Evolutionary conservation across 2,329 filamentous ascomycete species (phyloP).

Genomic region (Aschersonia sp.): DNA sequence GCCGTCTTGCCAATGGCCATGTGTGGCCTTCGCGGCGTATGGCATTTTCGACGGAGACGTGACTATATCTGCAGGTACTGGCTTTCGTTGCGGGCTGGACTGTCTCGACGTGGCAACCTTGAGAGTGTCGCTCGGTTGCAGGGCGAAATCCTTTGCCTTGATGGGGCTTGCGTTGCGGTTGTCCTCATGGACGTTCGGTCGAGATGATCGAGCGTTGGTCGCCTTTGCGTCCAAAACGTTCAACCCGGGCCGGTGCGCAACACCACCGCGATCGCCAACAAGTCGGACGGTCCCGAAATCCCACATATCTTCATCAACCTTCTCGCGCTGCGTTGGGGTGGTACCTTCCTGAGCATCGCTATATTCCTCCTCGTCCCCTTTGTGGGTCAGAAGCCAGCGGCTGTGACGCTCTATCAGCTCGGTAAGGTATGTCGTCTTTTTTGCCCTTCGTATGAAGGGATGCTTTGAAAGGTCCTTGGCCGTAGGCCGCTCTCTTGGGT

Average conservation of each 20-base stretch:
- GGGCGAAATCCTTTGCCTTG: conserved; percentile 32
- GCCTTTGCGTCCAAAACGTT: conserved; percentile 67
- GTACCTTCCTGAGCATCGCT: conserved; percentile 41
- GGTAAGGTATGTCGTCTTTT: conserved; percentile 91
- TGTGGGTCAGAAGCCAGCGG: conserved; percentile 73
- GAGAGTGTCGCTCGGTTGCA: conserved; percentile 37
- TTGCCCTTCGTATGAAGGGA: conserved; percentile 78
- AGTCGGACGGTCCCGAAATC: conserved; percentile 93
- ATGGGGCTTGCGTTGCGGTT: conserved; percentile 34
- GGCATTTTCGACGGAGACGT: conserved; percentile 45
- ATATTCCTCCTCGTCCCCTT: conserved; percentile 50
- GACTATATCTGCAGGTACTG: conserved; percentile 21
- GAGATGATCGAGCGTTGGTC: conserved; percentile 56
- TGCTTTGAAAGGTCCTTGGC: conserved; percentile 80
- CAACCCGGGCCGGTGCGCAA: conserved; percentile 40
- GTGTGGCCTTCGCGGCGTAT: conserved; percentile 31
- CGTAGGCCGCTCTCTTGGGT: conserved; percentile 76
- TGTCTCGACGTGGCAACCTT: conserved; percentile 41
- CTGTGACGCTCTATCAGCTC: conserved; percentile 87
- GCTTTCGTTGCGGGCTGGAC: conserved; percentile 44
- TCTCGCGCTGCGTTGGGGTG: conserved; percentile 36
- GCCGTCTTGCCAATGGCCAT: conserved; percentile 13
- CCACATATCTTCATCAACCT: conserved; percentile 76
- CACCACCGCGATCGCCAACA: conserved; percentile 48
- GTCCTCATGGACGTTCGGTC: conserved; percentile 36